Evolutionary conservation across 768 basidiomycete species (phyloP), one percentile per base, ranked within the genome.

Genomic region (Psilocybe subaeruginosa): DNA sequence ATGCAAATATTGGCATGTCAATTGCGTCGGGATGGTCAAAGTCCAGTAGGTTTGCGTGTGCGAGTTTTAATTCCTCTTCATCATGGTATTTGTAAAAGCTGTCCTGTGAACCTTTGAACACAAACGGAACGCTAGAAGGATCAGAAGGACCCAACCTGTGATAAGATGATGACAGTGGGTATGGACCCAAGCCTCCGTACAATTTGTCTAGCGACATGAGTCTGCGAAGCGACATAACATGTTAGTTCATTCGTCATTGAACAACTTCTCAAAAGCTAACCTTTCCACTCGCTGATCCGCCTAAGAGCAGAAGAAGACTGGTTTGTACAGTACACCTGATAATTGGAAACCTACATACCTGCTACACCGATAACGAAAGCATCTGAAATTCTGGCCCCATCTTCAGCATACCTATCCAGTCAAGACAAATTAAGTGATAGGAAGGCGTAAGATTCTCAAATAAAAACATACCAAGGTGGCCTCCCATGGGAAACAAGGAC

Each of bases 21-120:
- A 99, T 90, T 3, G 95, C 89, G 73, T 92, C 87, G 9, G 97
- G 97, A 67, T 95, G 93, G 69, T 99, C 97, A 64, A 96, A 91
- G 69, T 96, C 93, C 62, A 89, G 82, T 54, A 85, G 76, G 68
- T 89, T 96, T 16, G 85, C 83, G 72, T 94, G 90, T 0, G 97
- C 97, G n/a, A 91, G 80, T 5, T 79, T 82, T 17, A 94, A 80
- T 74, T 99, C 90, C 66, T 96, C 93, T 2, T 85, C 82, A 3
- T 82, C 83, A 68, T 94, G 92, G 49, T 77, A 76, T 68, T 90
- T 93, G 77, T 99, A 99, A 76, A 99, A 99, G 71, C 92, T 93
- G 73, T 99, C 96, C 92, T 95, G 74, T 50, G 60, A 54, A 37
- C 17, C 30, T 27, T 30, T 52, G n/a, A 45, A 29, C 29, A 19